These are phyloP conservation scores for Pythium angustatum DNA, from an alignment of 352 stramenopile genomes.

Conservation along the genomic window DNA sequence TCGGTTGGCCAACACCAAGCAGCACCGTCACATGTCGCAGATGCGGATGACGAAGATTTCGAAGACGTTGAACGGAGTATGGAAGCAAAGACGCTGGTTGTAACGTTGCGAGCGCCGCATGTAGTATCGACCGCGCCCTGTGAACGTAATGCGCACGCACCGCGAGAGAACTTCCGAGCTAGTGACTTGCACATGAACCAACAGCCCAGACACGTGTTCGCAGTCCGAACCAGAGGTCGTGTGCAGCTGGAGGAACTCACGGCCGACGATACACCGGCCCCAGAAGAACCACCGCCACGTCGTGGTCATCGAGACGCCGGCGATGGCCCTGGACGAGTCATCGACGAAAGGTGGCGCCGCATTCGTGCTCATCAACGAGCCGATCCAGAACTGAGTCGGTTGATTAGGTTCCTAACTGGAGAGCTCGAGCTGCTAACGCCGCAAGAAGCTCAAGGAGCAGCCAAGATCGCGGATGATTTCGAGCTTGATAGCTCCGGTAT, in stretches of 20 bases:
- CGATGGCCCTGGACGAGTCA: not conserved
- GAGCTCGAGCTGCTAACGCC: not conserved
- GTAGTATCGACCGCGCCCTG: too few relatives aligned
- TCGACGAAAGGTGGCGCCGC: not conserved
- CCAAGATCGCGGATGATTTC: conserved; percentile 12
- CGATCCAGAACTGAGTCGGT: not conserved
- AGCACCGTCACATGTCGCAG: not conserved
- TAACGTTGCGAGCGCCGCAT: too few relatives aligned
- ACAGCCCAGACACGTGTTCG: too few relatives aligned
- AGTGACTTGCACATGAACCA: too few relatives aligned
- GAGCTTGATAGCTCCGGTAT: conserved; percentile 1
- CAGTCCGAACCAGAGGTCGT: too few relatives aligned
- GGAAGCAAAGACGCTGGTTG: not conserved
- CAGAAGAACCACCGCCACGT: too few relatives aligned
- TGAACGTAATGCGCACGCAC: too few relatives aligned
- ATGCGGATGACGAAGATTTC: not conserved
- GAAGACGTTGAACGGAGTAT: not conserved
- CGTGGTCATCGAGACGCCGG: too few relatives aligned
- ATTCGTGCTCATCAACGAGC: conserved; percentile 3
- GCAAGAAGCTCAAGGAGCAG: not conserved
- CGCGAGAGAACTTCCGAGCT: too few relatives aligned
- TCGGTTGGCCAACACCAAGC: too few relatives aligned
- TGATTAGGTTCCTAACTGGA: conserved; percentile 6
- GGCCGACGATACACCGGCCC: too few relatives aligned
- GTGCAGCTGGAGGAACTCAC: too few relatives aligned